Evolutionary conservation across 106 monocot species (phyloP).

Genomic region (Dendrobium officinale): DNA sequence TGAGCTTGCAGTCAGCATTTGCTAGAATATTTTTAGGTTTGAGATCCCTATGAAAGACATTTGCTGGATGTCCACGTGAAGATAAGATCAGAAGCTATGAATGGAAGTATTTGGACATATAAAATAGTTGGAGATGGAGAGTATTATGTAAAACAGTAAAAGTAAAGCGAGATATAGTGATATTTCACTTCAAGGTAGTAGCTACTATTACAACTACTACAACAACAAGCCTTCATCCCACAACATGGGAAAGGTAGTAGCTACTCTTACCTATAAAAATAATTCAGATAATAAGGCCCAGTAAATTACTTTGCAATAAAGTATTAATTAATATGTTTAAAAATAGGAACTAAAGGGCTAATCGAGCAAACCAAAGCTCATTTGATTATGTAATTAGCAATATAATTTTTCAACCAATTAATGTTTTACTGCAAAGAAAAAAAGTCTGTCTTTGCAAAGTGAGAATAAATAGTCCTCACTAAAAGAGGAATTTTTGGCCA

Average conservation of each 20-base stretch:
- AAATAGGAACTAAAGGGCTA: too few relatives aligned
- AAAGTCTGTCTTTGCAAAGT: too few relatives aligned
- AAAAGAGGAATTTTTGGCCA: too few relatives aligned
- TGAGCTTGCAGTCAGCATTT: constrained; percentile 88
- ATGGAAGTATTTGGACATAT: neutral
- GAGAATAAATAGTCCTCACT: too few relatives aligned
- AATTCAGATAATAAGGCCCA: neutral
- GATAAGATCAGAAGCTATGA: neutral
- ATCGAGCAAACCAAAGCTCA: too few relatives aligned
- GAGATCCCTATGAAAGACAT: constrained; percentile 89
- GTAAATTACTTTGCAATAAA: neutral
- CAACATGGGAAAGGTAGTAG: too few relatives aligned
- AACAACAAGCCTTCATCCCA: too few relatives aligned
- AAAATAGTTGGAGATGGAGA: neutral
- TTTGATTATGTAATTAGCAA: too few relatives aligned
- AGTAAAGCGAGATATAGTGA: neutral
- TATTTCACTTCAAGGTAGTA: neutral
- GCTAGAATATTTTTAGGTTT: constrained; percentile 92
- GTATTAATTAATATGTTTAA: too few relatives aligned
- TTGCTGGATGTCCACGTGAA: constrained; percentile 34
- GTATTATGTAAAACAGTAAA: neutral
- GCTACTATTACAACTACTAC: neutral
- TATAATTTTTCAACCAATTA: too few relatives aligned
- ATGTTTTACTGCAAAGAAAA: too few relatives aligned
- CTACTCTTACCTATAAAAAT: neutral